phyloP scores from a whole-genome alignment of 371 early-diverging fungal species.

The Actinomortierella ambigua region DNA sequence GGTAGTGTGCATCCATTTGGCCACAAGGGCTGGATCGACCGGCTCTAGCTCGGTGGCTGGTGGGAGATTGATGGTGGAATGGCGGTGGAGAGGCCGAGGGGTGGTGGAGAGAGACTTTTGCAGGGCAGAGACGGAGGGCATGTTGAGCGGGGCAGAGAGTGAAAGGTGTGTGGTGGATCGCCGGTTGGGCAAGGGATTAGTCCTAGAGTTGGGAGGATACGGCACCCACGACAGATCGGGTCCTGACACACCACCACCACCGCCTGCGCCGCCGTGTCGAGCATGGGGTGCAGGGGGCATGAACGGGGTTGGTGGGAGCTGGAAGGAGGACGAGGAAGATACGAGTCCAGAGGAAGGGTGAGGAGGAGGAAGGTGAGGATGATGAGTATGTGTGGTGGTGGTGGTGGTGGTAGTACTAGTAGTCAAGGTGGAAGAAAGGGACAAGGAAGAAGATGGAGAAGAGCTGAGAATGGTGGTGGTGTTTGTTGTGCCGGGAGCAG shows the following conservation, averaged over 20 bases:
- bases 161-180: constrained; percentile 1
- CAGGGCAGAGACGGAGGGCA: constrained; percentile 8
- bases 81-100: constrained; percentile 14
- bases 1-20: constrained; percentile 11
- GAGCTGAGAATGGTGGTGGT: background rate
- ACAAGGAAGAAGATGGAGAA: background rate
- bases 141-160: constrained; percentile 11
- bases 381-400: too few relatives aligned
- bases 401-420: too few relatives aligned
- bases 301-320: background rate
- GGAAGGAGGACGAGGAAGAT: background rate
- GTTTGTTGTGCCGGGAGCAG: background rate
- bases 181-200: background rate
- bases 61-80: constrained; percentile 6
- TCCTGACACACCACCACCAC: constrained; percentile 17
- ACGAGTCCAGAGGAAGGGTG: background rate
- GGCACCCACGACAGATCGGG: constrained; percentile 24
- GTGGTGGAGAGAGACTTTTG: constrained; percentile 15
- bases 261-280: constrained; percentile 21
- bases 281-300: constrained; percentile 35
- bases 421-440: background rate
- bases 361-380: background rate
- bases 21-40: constrained; percentile 19
- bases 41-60: constrained; percentile 10
- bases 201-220: constrained; percentile 14